These are phyloP conservation scores for Cladosporium sp. DNA, from an alignment of 2,329 filamentous ascomycete species.

Conservation along the genomic window DNA sequence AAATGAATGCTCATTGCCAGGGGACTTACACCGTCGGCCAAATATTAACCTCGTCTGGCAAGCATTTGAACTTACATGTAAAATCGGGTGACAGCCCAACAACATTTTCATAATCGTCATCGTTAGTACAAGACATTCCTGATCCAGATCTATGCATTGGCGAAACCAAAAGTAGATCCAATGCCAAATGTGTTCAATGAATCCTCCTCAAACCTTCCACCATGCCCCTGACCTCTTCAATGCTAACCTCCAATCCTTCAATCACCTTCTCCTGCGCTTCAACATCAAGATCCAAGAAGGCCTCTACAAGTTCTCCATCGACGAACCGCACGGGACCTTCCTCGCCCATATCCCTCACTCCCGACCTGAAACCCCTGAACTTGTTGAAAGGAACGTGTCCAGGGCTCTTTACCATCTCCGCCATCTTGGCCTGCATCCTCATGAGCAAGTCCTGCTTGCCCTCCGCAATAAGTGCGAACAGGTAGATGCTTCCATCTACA, in stretches of 20 bases:
- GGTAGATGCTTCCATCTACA: conserved; percentile 86
- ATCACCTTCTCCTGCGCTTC: conserved; percentile 53
- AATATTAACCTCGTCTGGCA: too few species aligned
- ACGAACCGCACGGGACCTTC: conserved; percentile 82
- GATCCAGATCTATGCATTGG: too few species aligned
- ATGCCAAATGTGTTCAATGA: background rate
- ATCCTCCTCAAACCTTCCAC: conserved; percentile 42
- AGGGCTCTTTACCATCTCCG: conserved; percentile 60
- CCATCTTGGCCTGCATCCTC: conserved; percentile 70
- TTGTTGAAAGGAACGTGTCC: conserved; percentile 72
- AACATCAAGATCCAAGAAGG: conserved; percentile 70
- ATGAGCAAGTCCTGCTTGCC: conserved; percentile 74
- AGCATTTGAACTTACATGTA: too few species aligned
- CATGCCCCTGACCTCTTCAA: conserved; percentile 56
- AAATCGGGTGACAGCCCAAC: too few species aligned
- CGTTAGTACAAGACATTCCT: too few species aligned
- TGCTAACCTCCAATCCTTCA: conserved; percentile 47
- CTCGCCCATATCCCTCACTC: conserved; percentile 55
- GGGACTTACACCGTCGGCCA: too few species aligned
- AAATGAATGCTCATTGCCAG: too few species aligned
- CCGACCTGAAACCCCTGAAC: conserved; percentile 78
- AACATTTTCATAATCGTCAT: too few species aligned
- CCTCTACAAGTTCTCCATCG: conserved; percentile 85
- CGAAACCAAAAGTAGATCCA: too few species aligned
- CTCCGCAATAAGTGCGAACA: conserved; percentile 75